Evolutionary conservation across 139 green algal species (phyloP).

Genomic region (Coccomyxa sp.): DNA sequence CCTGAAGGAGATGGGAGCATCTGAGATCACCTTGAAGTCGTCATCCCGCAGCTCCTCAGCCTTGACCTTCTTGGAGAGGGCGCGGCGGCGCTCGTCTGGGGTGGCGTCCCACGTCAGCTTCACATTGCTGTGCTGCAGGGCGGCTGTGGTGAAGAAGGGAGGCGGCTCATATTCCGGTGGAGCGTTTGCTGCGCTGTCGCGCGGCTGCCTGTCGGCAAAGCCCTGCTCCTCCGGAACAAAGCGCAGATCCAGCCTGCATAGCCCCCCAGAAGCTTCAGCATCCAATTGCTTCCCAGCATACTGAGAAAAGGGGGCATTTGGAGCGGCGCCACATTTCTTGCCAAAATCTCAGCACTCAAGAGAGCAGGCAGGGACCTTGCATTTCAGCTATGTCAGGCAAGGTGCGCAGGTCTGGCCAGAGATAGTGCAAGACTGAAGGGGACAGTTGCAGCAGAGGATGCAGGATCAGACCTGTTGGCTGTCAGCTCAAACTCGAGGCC

Average conservation of each 20-base stretch:
- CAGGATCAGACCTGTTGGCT: constrained; percentile 32
- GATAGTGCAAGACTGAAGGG: neutral
- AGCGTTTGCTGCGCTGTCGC: constrained; percentile 55
- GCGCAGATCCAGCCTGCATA: constrained; percentile 85
- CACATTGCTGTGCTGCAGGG: constrained; percentile 87
- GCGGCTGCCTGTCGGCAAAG: constrained; percentile 61
- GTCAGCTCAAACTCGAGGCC: constrained; percentile 57
- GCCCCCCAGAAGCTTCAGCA: too few relatives aligned
- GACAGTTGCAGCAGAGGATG: neutral
- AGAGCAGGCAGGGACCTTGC: too few relatives aligned
- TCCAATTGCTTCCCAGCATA: too few relatives aligned
- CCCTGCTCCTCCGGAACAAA: constrained; percentile 81
- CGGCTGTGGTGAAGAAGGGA: constrained; percentile 66
- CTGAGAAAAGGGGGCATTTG: too few relatives aligned
- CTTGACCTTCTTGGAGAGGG: constrained; percentile 50
- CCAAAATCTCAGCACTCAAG: too few relatives aligned
- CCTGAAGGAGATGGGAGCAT: too few relatives aligned
- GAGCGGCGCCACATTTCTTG: too few relatives aligned
- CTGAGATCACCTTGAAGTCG: constrained; percentile 63
- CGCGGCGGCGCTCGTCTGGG: constrained; percentile 62
- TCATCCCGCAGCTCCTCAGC: constrained; percentile 84
- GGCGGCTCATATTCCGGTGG: constrained; percentile 65
- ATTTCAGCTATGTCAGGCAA: too few relatives aligned
- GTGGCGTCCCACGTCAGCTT: constrained; percentile 91
- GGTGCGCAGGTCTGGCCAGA: too few relatives aligned